Percentiles rank a stretch among this genome's conserved stretches.
These are phyloP conservation scores for Prunus yedoensis DNA, from an alignment of 331 rosid species.

Conservation along the genomic window DNA sequence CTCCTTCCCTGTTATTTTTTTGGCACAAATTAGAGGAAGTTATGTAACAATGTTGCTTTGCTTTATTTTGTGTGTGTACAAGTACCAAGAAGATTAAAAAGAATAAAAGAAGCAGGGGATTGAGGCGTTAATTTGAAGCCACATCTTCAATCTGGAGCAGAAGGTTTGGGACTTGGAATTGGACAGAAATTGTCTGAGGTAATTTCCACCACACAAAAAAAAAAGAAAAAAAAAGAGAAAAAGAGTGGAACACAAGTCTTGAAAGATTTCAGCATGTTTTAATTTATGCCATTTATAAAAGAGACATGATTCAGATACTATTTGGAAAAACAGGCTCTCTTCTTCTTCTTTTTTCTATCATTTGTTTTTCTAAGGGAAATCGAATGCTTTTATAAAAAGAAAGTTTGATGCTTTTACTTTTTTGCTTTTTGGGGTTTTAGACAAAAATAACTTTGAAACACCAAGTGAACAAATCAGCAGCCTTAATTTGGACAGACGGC, in stretches of 20 bases:
- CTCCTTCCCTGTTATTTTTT: background rate
- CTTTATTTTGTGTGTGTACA: slow-evolving; percentile 7
- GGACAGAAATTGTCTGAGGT: background rate
- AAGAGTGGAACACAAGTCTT: background rate
- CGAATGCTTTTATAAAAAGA: background rate
- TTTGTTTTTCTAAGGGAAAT: background rate
- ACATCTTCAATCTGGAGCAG: slow-evolving; percentile 4
- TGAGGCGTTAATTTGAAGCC: background rate
- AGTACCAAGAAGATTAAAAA: background rate
- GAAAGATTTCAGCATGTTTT: slow-evolving; percentile 10
- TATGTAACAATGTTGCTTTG: slow-evolving; percentile 5
- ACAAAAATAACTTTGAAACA: no score
- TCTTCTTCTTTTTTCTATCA: background rate
- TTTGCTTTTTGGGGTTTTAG: background rate
- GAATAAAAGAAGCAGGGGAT: background rate
- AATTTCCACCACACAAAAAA: background rate
- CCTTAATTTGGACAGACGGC: no score
- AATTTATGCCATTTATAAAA: background rate
- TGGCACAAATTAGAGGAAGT: slow-evolving; percentile 4
- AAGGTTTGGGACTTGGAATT: background rate
- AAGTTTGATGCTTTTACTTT: background rate
- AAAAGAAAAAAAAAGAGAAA: background rate
- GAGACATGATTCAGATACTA: background rate
- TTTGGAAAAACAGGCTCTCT: background rate
- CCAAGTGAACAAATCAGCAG: no score